phyloP scores from a whole-genome alignment of 2,329 filamentous ascomycete species.

The Cadophora malorum region DNA sequence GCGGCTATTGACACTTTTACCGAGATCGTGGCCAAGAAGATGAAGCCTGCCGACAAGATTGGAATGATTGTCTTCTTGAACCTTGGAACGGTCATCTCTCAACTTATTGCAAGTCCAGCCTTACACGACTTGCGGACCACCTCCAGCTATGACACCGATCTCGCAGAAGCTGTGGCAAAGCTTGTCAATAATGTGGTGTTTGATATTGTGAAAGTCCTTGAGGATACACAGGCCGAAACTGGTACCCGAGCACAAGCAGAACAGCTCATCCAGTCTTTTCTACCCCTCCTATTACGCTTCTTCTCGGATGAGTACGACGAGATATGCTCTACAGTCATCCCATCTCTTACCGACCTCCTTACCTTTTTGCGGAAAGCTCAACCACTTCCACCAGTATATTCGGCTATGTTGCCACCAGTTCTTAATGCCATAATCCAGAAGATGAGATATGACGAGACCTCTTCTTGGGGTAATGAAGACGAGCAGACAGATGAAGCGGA shows the following conservation, averaged over 20 bases:
- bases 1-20: conserved; percentile 94
- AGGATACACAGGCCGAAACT: conserved; percentile 66
- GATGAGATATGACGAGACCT: conserved; percentile 97
- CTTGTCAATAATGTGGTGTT: conserved; percentile 89
- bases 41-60: conserved; percentile 92
- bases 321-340: conserved; percentile 94
- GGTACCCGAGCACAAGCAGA: conserved; percentile 77
- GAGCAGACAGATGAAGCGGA: conserved; percentile 97
- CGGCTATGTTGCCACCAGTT: conserved; percentile 84
- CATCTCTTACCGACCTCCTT: conserved; percentile 88
- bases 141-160: conserved; percentile 89
- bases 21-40: conserved; percentile 97
- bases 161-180: conserved; percentile 94
- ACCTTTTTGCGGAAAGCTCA: conserved; percentile 86
- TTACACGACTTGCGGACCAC: conserved; percentile 81
- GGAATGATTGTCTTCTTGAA: conserved; percentile 93
- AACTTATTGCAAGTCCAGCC: conserved; percentile 83
- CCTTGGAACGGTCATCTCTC: conserved; percentile 81
- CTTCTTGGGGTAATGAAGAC: conserved; percentile 90
- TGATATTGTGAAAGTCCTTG: conserved; percentile 87
- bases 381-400: conserved; percentile 74
- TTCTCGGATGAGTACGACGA: conserved; percentile 99
- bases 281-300: conserved; percentile 88
- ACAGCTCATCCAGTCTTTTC: conserved; percentile 80
- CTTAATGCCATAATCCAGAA: conserved; percentile 92